Percentiles rank a stretch among this genome's conserved stretches.
phyloP scores from a whole-genome alignment of 1,139 yeast species.

The Scheffersomyces insectosa region DNA sequence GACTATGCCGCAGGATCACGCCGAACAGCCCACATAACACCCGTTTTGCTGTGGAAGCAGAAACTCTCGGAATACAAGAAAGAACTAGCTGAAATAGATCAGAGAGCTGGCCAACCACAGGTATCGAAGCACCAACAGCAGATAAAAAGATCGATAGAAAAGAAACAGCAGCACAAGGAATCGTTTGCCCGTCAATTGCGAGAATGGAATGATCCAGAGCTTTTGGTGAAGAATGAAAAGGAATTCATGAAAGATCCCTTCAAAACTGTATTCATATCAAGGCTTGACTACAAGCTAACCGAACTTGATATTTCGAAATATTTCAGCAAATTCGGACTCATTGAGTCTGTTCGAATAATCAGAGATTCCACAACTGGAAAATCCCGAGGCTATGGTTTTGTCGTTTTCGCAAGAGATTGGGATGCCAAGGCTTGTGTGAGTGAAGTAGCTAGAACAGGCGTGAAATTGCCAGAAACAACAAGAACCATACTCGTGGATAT shows the following conservation, averaged over 20 bases:
- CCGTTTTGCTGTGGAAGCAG: slow-evolving; percentile 45
- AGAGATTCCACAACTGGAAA: slow-evolving; percentile 52
- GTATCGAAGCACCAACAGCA: slow-evolving; percentile 11
- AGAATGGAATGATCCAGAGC: slow-evolving; percentile 50
- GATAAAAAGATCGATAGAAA: slow-evolving; percentile 6
- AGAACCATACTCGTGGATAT: slow-evolving; percentile 72
- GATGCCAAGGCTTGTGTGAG: slow-evolving; percentile 63
- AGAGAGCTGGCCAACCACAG: slow-evolving; percentile 12
- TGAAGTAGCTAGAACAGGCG: slow-evolving; percentile 55
- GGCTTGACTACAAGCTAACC: slow-evolving; percentile 64
- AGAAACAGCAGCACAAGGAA: slow-evolving; percentile 15
- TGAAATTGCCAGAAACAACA: slow-evolving; percentile 26
- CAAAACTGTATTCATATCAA: slow-evolving; percentile 72
- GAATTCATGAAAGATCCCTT: slow-evolving; percentile 70
- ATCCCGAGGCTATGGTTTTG: slow-evolving; percentile 83
- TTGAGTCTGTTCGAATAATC: slow-evolving; percentile 68
- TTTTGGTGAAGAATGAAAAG: slow-evolving; percentile 53
- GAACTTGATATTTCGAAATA: slow-evolving; percentile 69
- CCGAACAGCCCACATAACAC: slow-evolving; percentile 50
- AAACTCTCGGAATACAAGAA: slow-evolving; percentile 35
- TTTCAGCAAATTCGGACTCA: slow-evolving; percentile 67
- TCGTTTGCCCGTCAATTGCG: slow-evolving; percentile 37
- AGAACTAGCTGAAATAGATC: slow-evolving; percentile 32
- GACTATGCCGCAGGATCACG: slow-evolving; percentile 59
- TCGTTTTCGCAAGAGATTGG: slow-evolving; percentile 62